Percentiles rank a stretch among this genome's conserved stretches.
Evolutionary conservation across 2,329 filamentous ascomycete genomes (phyloP).

Genomic region (Pyrenophora graminea): DNA sequence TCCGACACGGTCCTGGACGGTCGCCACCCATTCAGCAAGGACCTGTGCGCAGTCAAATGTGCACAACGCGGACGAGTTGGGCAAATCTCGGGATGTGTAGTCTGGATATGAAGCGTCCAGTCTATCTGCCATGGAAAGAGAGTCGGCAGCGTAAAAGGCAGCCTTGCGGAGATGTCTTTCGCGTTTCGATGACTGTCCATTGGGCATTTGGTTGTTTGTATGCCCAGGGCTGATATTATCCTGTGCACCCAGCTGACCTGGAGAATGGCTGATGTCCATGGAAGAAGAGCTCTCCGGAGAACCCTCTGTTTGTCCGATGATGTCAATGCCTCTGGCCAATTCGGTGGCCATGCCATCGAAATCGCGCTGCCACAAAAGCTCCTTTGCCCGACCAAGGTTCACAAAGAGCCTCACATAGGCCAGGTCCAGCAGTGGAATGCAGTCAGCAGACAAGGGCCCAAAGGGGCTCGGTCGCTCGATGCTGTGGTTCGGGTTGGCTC

Average conservation of each 20-base stretch:
- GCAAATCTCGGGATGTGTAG: slow-evolving; percentile 79
- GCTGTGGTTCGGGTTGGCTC: slow-evolving; percentile 81
- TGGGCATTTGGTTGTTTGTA: slow-evolving; percentile 32
- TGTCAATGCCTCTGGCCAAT: slow-evolving; percentile 75
- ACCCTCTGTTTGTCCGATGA: slow-evolving; percentile 72
- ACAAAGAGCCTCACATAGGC: slow-evolving; percentile 93
- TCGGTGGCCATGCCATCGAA: slow-evolving; percentile 92
- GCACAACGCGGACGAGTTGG: slow-evolving; percentile 88
- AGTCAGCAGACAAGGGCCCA: slow-evolving; percentile 84
- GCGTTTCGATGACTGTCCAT: slow-evolving; percentile 66
- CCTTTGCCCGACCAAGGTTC: slow-evolving; percentile 88
- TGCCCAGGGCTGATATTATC: slow-evolving; percentile 42
- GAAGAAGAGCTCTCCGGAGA: slow-evolving; percentile 54
- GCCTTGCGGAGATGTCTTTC: slow-evolving; percentile 90
- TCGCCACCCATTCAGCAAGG: slow-evolving; percentile 90
- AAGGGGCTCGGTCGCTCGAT: slow-evolving; percentile 84
- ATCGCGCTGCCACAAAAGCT: slow-evolving; percentile 91
- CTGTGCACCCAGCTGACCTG: slow-evolving; percentile 27
- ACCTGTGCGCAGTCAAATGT: slow-evolving; percentile 94
- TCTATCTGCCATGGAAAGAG: slow-evolving; percentile 84
- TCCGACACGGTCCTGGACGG: slow-evolving; percentile 91
- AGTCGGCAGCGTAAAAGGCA: slow-evolving; percentile 94
- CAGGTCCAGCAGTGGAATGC: slow-evolving; percentile 86
- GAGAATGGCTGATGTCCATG: slow-evolving; percentile 38
- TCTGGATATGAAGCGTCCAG: slow-evolving; percentile 85